Evolutionary conservation across 208 protist genomes (phyloP).

Genomic region (Endotrypanum monterogeii): DNA sequence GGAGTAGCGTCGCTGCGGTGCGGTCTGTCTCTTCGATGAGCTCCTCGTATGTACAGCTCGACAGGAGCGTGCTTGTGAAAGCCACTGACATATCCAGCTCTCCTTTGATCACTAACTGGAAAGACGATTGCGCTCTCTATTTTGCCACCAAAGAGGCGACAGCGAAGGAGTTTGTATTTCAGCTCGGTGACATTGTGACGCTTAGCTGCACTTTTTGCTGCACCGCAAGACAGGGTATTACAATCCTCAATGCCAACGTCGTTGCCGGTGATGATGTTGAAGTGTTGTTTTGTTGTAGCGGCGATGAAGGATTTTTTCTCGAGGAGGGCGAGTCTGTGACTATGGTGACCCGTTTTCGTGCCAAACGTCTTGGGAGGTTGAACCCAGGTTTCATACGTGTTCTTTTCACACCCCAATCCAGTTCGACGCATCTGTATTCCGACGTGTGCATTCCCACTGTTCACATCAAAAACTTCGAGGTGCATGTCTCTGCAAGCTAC

Average conservation of each 20-base stretch:
- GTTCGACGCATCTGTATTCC: constrained; percentile 35
- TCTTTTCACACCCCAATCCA: constrained; percentile 32
- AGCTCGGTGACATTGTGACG: constrained; percentile 35
- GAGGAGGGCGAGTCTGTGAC: constrained; percentile 65
- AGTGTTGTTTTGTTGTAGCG: constrained; percentile 35
- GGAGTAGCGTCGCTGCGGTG: constrained; percentile 5
- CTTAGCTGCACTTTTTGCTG: constrained; percentile 54
- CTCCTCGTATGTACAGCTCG: constrained; percentile 29
- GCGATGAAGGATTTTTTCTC: constrained; percentile 39
- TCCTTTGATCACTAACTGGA: constrained; percentile 22
- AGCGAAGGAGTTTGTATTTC: constrained; percentile 29
- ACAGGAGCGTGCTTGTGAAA: constrained; percentile 42
- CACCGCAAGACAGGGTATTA: constrained; percentile 46
- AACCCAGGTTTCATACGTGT: constrained; percentile 63
- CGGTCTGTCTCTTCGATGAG: constrained; percentile 28
- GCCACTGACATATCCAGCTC: constrained; percentile 30
- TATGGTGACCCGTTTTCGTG: constrained; percentile 40
- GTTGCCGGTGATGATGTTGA: constrained; percentile 36
- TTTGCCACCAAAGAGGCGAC: constrained; percentile 31
- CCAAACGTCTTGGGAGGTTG: constrained; percentile 27
- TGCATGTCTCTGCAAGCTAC: constrained; percentile 38
- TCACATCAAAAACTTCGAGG: constrained; percentile 32
- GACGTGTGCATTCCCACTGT: constrained; percentile 61
- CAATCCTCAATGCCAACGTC: constrained; percentile 45
- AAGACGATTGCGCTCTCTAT: constrained; percentile 45